Evolutionary conservation across 495 filamentous ascomycete species (phyloP), one percentile per base, ranked within the genome.

Genomic region (Talaromyces stipitatus): DNA sequence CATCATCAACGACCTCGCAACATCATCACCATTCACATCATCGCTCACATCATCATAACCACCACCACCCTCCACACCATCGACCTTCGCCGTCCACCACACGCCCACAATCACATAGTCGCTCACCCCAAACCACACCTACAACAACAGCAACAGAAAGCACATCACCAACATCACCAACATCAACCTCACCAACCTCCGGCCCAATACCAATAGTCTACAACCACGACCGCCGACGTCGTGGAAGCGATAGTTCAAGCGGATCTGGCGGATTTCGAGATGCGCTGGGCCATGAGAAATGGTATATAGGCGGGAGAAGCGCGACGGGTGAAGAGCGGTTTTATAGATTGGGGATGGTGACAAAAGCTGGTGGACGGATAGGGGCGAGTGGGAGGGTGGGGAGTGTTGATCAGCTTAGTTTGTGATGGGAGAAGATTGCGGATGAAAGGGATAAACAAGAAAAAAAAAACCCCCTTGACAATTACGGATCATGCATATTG

Each of bases 241-340:
- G 91, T 50, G 90, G 90, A 32, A 90, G 86, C 56, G 89, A 91
- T 60, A 90, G 82, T 65, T 87, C 84, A 48, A 87, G 82, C 36
- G 88, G 90, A 50, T 58, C 56, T 1, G 72, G 67, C 20, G 78
- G 78, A 3, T 95, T 95, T 61, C 73, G 88, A 16, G 91, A 95
- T 61, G 84, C 84, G 4, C 62, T 85, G 2, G 88, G 88, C 0
- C 79, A 81, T 0, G 91, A 95, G 73, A 88, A 86, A 64, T 90
- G 90, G 85, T 96, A 92, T 69, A 89, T 96, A 53, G 91, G 91
- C 2, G 91, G 91, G 2, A 73, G 87, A 61, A 95, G 89, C 29
- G 85, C 89, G n/a, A 78, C 73, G 1, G 91, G 91, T 4, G 91
- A 96, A 64, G 91, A 96, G 69, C 79, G 84, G 64, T 96, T 91